Evolutionary conservation across 805 yeast species (phyloP), one percentile per base, ranked within the genome.

Genomic region (Cyberlindnera americana): DNA sequence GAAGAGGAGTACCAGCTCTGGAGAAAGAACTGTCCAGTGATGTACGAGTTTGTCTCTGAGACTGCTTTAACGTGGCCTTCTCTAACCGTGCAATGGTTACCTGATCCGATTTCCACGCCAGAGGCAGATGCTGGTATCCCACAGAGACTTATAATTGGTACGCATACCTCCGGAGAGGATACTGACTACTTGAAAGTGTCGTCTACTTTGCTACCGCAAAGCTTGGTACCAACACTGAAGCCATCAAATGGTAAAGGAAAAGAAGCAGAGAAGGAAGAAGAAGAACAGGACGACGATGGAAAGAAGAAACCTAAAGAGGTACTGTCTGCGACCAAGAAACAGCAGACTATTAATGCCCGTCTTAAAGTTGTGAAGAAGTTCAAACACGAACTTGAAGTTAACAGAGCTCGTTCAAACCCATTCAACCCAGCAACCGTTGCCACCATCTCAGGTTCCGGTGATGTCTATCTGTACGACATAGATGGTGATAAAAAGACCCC

Each of bases 41-140:
- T 85, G 93, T 85, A 85, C 50, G 89, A 84, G 52, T 84, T 81
- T 56, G 87, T 85, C 23, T 77, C 83, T 35, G 93, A 85, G 54
- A 82, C 91, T 0, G 86, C 83, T 3, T 63, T 85, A 32, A 75
- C 81, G 11, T 85, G 95, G 95, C 95, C 95, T 2, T 80, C 90
- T 3, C 66, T 85, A 35, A 81, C 91, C 1, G 72, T 83, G 5
- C 86, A 85, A 60, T 85, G 93, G 90, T 59, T 82, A 7, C 90
- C 89, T 0, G 65, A 64, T 39, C 41, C 52, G 41, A 34, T 46
- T 37, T 19, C 24, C 1, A 40, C 37, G 1, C 26, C 35, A 4
- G 36, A 28, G 6, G 52, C 54, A 6, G 47, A 37, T 2, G 33
- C 40, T 0, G 59, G 61, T n/a, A 62, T 69, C 11, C 69, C 70